A percentile compares a stretch with the other conserved stretches of the same genome.
Evolutionary conservation across 805 yeast genomes (phyloP).

Genomic region (Saccharomycopsis guyanensis): DNA sequence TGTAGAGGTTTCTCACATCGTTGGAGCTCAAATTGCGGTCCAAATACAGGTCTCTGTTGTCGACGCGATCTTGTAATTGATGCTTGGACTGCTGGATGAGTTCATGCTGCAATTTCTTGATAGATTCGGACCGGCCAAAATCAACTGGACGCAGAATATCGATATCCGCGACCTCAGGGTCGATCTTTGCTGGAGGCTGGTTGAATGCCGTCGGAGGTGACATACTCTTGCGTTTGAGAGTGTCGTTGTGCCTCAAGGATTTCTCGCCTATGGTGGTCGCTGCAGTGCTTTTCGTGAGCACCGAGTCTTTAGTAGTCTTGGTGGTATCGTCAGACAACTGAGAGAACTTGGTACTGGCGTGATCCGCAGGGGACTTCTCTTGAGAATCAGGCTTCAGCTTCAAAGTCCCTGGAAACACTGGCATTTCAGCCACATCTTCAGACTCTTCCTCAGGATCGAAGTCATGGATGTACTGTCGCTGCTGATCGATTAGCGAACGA

Average conservation of each 20-base stretch:
- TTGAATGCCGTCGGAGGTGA: background rate
- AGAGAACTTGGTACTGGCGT: background rate
- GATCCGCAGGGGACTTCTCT: background rate
- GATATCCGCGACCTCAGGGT: background rate
- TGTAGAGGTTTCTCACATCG: background rate
- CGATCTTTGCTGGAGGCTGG: background rate
- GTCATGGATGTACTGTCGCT: slow-evolving; percentile 8
- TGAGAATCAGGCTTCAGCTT: background rate
- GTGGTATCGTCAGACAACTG: background rate
- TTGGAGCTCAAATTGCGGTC: slow-evolving; percentile 3
- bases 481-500: slow-evolving; percentile 7
- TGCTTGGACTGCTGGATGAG: background rate
- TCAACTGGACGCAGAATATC: background rate
- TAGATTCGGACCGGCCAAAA: background rate
- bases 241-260: background rate
- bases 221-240: background rate
- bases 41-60: slow-evolving; percentile 12
- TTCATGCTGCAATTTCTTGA: slow-evolving; percentile 1
- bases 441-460: slow-evolving; percentile 3
- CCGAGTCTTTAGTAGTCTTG: background rate
- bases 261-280: background rate
- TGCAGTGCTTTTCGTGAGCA: slow-evolving; percentile 3
- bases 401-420: slow-evolving; percentile 1
- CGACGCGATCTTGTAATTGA: background rate
- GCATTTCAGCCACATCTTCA: slow-evolving; percentile 7